Evolutionary conservation across 768 basidiomycete species (phyloP).

Genomic region (Lentinula sp.): DNA sequence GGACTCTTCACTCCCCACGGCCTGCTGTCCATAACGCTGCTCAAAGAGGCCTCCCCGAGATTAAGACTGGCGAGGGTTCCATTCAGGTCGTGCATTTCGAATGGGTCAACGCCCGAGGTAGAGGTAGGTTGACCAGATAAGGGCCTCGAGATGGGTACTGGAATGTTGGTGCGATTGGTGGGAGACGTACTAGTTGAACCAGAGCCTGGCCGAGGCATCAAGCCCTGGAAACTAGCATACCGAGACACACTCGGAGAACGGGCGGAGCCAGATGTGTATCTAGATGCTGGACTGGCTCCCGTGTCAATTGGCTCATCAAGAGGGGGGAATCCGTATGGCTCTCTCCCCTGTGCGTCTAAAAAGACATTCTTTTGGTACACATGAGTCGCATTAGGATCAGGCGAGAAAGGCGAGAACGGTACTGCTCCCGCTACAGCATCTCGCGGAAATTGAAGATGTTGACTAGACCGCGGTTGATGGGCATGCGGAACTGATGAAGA

Average conservation of each 20-base stretch:
- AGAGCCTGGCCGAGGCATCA: background rate
- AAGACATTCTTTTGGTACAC: background rate
- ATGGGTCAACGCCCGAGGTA: slow-evolving; percentile 22
- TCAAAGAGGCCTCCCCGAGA: slow-evolving; percentile 6
- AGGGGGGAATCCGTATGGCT: background rate
- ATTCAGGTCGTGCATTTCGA: slow-evolving; percentile 67
- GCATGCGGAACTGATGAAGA: background rate
- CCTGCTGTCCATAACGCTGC: slow-evolving; percentile 8
- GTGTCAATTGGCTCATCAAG: background rate
- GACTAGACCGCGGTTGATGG: background rate
- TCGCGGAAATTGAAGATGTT: background rate
- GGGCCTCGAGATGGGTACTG: slow-evolving; percentile 45
- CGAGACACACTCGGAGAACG: slow-evolving; percentile 41
- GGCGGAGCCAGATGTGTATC: slow-evolving; percentile 37
- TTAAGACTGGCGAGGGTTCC: slow-evolving; percentile 73
- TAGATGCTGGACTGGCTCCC: slow-evolving; percentile 3
- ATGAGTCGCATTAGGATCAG: slow-evolving; percentile 52
- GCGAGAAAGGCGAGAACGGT: slow-evolving; percentile 73
- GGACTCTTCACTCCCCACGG: slow-evolving; percentile 1
- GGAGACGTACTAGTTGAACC: slow-evolving; percentile 4
- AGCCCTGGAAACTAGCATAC: slow-evolving; percentile 17
- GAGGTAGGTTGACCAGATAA: slow-evolving; percentile 36
- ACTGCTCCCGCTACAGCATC: slow-evolving; percentile 5
- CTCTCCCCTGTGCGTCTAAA: background rate
- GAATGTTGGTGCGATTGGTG: slow-evolving; percentile 8